A percentile compares a stretch with the other conserved stretches of the same genome.
Evolutionary conservation across 768 basidiomycete genomes (phyloP).

Genomic region (Pleurotus salmoneostramineus): DNA sequence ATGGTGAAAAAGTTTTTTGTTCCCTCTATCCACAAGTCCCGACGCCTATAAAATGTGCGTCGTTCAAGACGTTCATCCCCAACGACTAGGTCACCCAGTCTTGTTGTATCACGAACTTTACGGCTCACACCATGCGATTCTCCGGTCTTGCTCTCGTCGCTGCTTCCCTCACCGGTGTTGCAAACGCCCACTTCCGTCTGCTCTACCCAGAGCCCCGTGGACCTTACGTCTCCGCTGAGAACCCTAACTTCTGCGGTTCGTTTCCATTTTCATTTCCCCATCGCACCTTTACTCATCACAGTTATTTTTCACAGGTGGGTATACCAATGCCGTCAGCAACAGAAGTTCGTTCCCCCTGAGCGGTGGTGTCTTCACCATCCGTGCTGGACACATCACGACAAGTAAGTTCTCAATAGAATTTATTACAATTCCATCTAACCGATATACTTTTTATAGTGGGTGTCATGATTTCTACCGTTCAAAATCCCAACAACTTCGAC

Average conservation of each 20-base stretch:
- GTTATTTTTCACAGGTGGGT: slow-evolving; percentile 46
- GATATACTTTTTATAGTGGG: slow-evolving; percentile 34
- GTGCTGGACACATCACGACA: slow-evolving; percentile 57
- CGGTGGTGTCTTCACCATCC: slow-evolving; percentile 54
- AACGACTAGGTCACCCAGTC: slow-evolving; percentile 3
- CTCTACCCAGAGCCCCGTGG: slow-evolving; percentile 71
- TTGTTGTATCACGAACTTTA: background rate
- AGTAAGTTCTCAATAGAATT: slow-evolving; percentile 28
- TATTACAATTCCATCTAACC: background rate
- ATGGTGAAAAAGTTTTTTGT: slow-evolving; percentile 5
- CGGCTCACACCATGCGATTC: slow-evolving; percentile 23
- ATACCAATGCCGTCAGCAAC: slow-evolving; percentile 44
- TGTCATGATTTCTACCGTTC: slow-evolving; percentile 49
- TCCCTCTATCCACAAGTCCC: background rate
- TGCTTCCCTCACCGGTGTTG: slow-evolving; percentile 35
- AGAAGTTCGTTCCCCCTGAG: slow-evolving; percentile 67
- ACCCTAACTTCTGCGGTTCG: slow-evolving; percentile 64
- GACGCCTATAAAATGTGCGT: slow-evolving; percentile 2
- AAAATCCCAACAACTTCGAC: slow-evolving; percentile 57
- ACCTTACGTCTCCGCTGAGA: slow-evolving; percentile 50
- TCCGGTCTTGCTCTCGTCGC: slow-evolving; percentile 29
- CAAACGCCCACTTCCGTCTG: slow-evolving; percentile 70
- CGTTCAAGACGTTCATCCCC: background rate
- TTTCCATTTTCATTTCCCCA: background rate
- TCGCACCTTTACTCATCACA: background rate